phyloP scores from a whole-genome alignment of 139 green algal species.

The Mesotaenium endlicherianum region DNA sequence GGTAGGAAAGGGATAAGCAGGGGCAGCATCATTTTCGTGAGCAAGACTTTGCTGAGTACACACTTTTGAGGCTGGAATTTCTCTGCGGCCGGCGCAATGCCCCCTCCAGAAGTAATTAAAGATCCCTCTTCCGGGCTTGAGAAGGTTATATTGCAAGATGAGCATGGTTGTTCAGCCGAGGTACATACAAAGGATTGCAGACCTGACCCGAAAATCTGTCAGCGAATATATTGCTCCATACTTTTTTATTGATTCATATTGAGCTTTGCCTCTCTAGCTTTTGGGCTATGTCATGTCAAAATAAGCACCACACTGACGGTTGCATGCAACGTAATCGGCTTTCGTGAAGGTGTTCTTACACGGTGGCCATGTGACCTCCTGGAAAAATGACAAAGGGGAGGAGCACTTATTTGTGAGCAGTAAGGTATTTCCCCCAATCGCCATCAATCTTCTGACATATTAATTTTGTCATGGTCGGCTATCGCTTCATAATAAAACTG shows the following conservation, averaged over 20 bases:
- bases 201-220: not conserved
- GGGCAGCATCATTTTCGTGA: no score
- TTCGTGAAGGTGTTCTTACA: constrained; percentile 41
- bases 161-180: not conserved
- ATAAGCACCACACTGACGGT: not conserved
- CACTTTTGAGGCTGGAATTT: no score
- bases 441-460: no score
- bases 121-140: constrained; percentile 19
- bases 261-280: not conserved
- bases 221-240: not conserved
- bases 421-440: no score
- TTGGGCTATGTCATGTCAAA: not conserved
- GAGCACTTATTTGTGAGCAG: constrained; percentile 45
- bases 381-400: constrained; percentile 25
- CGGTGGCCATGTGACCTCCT: constrained; percentile 43
- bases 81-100: no score
- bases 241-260: not conserved
- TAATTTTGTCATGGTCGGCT: no score
- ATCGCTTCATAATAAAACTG: no score
- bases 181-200: not conserved
- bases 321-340: not conserved
- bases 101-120: constrained; percentile 6
- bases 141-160: constrained; percentile 32
- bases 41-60: no score
- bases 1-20: no score